phyloP scores from a whole-genome alignment of 2,329 filamentous ascomycete genomes.

The Davidsoniella virescens region DNA sequence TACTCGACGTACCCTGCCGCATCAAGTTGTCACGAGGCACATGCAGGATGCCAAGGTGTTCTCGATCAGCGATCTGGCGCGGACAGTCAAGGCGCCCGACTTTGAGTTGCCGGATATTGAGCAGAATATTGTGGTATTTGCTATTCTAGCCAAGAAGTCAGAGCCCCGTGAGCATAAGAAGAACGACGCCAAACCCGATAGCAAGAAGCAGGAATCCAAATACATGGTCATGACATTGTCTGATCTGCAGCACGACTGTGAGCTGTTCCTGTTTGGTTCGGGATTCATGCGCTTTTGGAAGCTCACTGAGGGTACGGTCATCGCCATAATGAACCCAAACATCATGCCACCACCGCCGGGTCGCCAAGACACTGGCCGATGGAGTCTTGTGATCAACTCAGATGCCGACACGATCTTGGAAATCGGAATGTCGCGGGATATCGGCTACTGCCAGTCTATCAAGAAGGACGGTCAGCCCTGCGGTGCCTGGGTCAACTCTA shows the following conservation, averaged over 20 bases:
- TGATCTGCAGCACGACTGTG: conserved; percentile 78
- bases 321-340: conserved; percentile 81
- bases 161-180: conserved; percentile 48
- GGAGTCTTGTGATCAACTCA: conserved; percentile 71
- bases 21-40: conserved; percentile 62
- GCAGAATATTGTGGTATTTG: conserved; percentile 78
- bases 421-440: conserved; percentile 66
- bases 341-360: conserved; percentile 75
- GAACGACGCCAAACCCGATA: conserved; percentile 23
- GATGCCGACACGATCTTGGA: conserved; percentile 83
- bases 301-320: conserved; percentile 72
- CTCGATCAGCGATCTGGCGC: conserved; percentile 64
- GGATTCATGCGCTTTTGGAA: conserved; percentile 93
- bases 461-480: conserved; percentile 75
- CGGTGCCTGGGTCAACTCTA: conserved; percentile 69
- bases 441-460: conserved; percentile 74
- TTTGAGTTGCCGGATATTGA: conserved; percentile 72
- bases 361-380: conserved; percentile 62
- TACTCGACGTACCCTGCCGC: conserved; percentile 66
- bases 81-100: conserved; percentile 63
- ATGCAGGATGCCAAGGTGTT: conserved; percentile 64
- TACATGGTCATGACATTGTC: conserved; percentile 87
- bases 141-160: conserved; percentile 76
- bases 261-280: conserved; percentile 80
- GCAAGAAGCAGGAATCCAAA: conserved; percentile 38